Evolutionary conservation across 257 asterid species (phyloP).

Genomic region (Solanum rostratum): DNA sequence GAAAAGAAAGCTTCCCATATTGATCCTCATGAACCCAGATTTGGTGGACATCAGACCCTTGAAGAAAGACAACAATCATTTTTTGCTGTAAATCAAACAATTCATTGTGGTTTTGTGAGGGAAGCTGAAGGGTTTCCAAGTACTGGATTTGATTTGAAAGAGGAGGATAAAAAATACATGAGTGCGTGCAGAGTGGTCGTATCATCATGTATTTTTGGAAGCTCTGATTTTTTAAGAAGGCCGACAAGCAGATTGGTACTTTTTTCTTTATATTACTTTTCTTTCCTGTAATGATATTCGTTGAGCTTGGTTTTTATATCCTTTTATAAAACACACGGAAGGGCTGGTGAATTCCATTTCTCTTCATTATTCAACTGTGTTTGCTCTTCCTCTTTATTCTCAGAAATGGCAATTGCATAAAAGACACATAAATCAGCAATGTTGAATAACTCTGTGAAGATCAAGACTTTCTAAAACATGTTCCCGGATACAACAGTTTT

Average conservation of each 20-base stretch:
- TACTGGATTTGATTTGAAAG: conserved; percentile 77
- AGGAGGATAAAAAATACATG: conserved; percentile 53
- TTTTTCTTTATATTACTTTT: neutral
- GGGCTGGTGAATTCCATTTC: neutral
- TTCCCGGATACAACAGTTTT: neutral
- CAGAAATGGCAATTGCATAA: neutral
- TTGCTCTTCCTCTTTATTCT: neutral
- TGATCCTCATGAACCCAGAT: conserved; percentile 34
- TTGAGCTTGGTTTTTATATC: neutral
- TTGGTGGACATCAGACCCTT: conserved; percentile 83
- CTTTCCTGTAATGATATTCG: neutral
- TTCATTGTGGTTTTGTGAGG: conserved; percentile 83
- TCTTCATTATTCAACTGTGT: neutral
- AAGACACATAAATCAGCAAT: neutral
- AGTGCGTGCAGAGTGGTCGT: conserved; percentile 52
- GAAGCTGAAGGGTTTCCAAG: conserved; percentile 40
- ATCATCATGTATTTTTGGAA: conserved; percentile 91
- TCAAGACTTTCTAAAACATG: neutral
- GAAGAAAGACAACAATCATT: conserved; percentile 67
- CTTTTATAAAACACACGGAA: neutral
- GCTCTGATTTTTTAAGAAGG: conserved; percentile 80
- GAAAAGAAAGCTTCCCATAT: conserved; percentile 27
- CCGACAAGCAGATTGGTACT: conserved; percentile 80
- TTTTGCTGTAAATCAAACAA: conserved; percentile 55
- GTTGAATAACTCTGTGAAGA: neutral